phyloP scores from a whole-genome alignment of 257 asterid species.

The Petrea volubilis region DNA sequence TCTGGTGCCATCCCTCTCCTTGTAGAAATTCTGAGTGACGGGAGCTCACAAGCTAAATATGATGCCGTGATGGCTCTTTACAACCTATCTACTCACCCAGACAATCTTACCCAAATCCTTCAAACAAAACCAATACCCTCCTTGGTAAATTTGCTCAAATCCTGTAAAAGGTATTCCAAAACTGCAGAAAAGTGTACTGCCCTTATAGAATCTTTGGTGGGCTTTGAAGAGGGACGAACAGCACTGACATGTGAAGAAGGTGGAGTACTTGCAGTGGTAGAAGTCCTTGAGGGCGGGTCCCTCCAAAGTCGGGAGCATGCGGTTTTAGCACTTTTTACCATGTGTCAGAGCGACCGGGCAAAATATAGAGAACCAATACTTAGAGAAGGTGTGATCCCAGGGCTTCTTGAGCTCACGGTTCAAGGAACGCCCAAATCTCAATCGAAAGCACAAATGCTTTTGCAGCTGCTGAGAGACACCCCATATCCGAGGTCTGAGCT shows the following conservation, averaged over 20 bases:
- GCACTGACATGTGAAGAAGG: conserved; percentile 79
- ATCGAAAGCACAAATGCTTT: conserved; percentile 67
- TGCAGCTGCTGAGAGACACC: conserved; percentile 68
- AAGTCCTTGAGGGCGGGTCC: conserved; percentile 79
- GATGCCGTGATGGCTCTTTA: conserved; percentile 92
- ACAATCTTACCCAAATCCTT: conserved; percentile 56
- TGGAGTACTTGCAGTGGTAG: conserved; percentile 88
- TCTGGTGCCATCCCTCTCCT: conserved; percentile 91
- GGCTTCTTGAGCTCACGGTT: conserved; percentile 93
- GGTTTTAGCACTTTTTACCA: conserved; percentile 74
- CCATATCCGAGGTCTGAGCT: conserved; percentile 85
- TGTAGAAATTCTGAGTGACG: conserved; percentile 51
- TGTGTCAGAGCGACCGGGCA: conserved; percentile 75
- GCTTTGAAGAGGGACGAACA: conserved; percentile 73
- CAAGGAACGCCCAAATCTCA: conserved; percentile 79
- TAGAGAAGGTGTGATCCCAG: conserved; percentile 92
- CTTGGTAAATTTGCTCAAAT: conserved; percentile 59
- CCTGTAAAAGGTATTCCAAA: conserved; percentile 69
- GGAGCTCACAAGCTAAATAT: conserved; percentile 63
- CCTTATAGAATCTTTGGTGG: conserved; percentile 62
- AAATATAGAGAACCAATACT: conserved; percentile 84
- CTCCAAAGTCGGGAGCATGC: conserved; percentile 87
- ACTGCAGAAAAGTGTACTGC: conserved; percentile 78
- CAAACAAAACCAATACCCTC: conserved; percentile 63
- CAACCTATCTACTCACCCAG: conserved; percentile 74